These are phyloP conservation scores for Amborella trichopoda DNA, from an alignment of 164 flowering plant species.

Conservation along the genomic window DNA sequence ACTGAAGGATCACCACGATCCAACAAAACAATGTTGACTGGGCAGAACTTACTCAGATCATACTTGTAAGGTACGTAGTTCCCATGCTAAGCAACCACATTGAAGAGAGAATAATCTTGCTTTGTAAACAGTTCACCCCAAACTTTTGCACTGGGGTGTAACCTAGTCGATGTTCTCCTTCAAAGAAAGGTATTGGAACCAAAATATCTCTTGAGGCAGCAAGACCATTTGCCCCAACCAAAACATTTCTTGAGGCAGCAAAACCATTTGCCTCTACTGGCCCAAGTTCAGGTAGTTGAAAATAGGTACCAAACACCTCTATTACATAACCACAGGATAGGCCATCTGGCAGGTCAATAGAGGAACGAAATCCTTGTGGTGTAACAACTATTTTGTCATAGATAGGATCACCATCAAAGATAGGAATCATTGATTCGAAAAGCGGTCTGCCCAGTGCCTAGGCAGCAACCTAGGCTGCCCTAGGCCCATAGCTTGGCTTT, in stretches of 20 bases:
- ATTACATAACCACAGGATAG: slow-evolving; percentile 88
- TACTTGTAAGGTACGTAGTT: slow-evolving; percentile 97
- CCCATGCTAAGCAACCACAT: slow-evolving; percentile 98
- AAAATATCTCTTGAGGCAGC: slow-evolving; percentile 90
- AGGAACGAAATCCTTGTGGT: slow-evolving; percentile 91
- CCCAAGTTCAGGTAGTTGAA: slow-evolving; percentile 93
- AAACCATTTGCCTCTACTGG: slow-evolving; percentile 79
- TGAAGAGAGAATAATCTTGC: slow-evolving; percentile 96
- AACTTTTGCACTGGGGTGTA: slow-evolving; percentile 72
- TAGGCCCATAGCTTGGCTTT: no score
- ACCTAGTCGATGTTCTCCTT: slow-evolving; percentile 36
- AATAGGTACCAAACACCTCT: slow-evolving; percentile 84
- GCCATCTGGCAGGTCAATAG: slow-evolving; percentile 73
- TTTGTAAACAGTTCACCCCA: slow-evolving; percentile 86
- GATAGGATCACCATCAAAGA: no score
- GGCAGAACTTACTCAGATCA: slow-evolving; percentile 79
- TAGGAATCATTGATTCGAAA: no score
- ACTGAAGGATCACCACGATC: slow-evolving; percentile 96
- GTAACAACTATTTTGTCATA: slow-evolving; percentile 75
- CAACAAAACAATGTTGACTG: slow-evolving; percentile 72
- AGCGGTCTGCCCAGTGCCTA: no score
- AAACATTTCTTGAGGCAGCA: no score
- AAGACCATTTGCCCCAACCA: slow-evolving; percentile 91
- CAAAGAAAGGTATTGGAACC: slow-evolving; percentile 81
- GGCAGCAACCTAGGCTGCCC: no score